Evolutionary conservation across 331 rosid species (phyloP), one percentile per base, ranked within the genome.

Genomic region (Quercus lobata): DNA sequence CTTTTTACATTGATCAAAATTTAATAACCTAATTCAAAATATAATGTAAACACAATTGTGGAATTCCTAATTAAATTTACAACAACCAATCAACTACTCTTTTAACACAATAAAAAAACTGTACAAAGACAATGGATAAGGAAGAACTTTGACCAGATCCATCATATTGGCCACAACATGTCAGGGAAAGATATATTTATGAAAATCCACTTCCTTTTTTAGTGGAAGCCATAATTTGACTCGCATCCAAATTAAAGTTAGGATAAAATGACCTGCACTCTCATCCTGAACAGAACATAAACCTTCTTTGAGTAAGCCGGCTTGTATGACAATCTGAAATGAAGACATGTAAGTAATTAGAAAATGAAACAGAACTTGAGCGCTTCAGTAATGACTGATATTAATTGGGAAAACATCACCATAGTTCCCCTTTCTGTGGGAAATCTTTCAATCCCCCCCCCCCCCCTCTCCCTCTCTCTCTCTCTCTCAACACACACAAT

Each of bases 221-320:
- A 22, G 57, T 71, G 74, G 35, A 71, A 44, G 60, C 72, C 65
- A 53, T 35, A 34, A 78, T 14, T 16, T 16, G 63, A 56, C 32
- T 17, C 56, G 57, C 2, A 18, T 56, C 65, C 71, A 44, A 63
- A 22, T 9, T 74, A 80, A 80, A 81, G 78, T 29, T 77, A 74
- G 66, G 79, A 80, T 32, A 84, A 70, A 78, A 32, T 79, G 10
- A 90, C 98, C 98, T 83, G 97, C 93, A 82, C 98, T 93, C 85
- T 93, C 95, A 74, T 93, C 97, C 84, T 93, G 98, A 81, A 93
- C 98, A 6, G 97, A 86, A 76, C 98, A 91, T 83, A 91, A 84
- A 54, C 97, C 98, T 77, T 91, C 83, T 80, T 60, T 91, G 66
- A 93, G 84, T n/a, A 93, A 83, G 49, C 93, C 95, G 16, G 92